These are phyloP conservation scores for Spergularia azorica DNA, from an alignment of 179 eudicot genomes.

Conservation along the genomic window DNA sequence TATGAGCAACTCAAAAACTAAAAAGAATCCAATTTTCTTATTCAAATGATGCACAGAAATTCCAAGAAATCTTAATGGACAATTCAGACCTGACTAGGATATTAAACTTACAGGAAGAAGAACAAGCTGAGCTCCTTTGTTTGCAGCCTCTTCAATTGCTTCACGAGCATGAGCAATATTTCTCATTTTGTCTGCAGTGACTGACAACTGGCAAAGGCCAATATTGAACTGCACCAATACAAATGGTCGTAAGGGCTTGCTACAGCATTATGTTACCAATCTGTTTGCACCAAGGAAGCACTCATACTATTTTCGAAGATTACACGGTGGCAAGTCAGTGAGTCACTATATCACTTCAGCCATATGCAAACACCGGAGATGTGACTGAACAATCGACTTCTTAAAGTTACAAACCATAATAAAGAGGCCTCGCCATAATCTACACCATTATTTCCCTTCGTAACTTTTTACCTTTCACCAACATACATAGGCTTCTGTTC, in stretches of 20 bases:
- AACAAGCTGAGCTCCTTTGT: slow-evolving; percentile 75
- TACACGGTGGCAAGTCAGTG: no score
- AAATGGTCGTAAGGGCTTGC: slow-evolving; percentile 9
- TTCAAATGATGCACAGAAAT: neutral
- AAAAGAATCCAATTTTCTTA: neutral
- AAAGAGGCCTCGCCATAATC: no score
- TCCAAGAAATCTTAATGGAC: neutral
- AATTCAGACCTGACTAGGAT: neutral
- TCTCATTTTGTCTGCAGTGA: slow-evolving; percentile 70
- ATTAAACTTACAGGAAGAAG: slow-evolving; percentile 65
- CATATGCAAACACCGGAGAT: no score
- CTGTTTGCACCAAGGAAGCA: no score
- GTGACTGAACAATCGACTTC: no score
- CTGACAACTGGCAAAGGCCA: slow-evolving; percentile 74
- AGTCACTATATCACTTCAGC: no score
- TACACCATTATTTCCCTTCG: no score
- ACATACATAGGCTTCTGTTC: no score
- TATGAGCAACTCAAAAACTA: neutral
- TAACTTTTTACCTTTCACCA: no score
- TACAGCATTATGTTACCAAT: no score
- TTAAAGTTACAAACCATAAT: no score
- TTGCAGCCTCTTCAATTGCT: slow-evolving; percentile 71
- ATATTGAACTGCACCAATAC: slow-evolving; percentile 63
- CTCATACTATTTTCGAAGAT: no score
- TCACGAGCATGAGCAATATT: slow-evolving; percentile 75